phyloP scores from a whole-genome alignment of 192 early-diverging fungal genomes.

The Podila clonocystis region DNA sequence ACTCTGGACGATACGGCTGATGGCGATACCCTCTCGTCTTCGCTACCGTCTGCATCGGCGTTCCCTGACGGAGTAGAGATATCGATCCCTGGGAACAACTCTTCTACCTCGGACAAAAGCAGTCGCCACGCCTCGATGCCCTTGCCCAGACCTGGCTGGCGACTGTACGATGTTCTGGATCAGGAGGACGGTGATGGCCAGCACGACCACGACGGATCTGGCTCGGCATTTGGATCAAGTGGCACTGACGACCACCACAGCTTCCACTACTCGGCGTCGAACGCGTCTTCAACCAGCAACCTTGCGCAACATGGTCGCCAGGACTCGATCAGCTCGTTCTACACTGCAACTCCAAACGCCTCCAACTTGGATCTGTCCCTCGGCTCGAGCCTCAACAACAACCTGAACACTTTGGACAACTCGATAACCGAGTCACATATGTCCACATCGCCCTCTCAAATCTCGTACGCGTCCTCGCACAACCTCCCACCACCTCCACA shows the following conservation, averaged over 20 bases:
- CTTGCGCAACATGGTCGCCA: constrained; percentile 32
- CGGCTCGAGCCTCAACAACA: not conserved
- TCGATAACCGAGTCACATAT: not conserved
- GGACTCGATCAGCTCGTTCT: constrained; percentile 25
- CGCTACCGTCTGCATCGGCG: constrained; percentile 12
- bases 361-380: constrained; percentile 32
- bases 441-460: not conserved
- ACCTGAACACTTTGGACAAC: constrained; percentile 9
- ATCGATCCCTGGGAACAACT: not conserved
- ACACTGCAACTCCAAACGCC: constrained; percentile 38
- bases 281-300: constrained; percentile 41
- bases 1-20: not conserved
- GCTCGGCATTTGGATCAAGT: not conserved
- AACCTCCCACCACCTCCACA: not conserved
- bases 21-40: constrained; percentile 15
- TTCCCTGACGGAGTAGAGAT: constrained; percentile 25
- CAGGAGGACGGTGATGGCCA: constrained; percentile 13
- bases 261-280: constrained; percentile 34
- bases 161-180: constrained; percentile 26
- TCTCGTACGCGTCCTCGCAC: not conserved
- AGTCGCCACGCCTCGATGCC: constrained; percentile 45
- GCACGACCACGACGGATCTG: constrained; percentile 2
- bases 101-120: constrained; percentile 3
- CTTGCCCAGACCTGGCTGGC: constrained; percentile 35
- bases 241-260: constrained; percentile 8